Evolutionary conservation across 1,139 yeast species (phyloP).

Genomic region (Pichia sp.): DNA sequence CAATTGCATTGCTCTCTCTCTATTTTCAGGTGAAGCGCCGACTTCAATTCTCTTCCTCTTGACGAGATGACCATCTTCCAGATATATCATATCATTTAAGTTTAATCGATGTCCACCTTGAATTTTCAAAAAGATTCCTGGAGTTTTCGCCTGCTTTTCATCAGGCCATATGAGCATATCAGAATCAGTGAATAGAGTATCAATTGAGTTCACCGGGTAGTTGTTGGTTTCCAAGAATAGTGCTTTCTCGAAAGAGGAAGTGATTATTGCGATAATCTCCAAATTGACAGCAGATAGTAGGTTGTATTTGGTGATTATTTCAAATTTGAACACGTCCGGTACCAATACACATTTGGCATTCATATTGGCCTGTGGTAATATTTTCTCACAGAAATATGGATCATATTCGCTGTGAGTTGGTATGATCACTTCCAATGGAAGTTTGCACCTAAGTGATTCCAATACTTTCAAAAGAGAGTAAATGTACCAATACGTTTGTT

Average conservation of each 20-base stretch:
- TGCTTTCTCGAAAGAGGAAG: conserved; percentile 45
- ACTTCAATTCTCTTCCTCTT: no score
- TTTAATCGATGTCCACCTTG: no score
- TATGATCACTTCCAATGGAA: conserved; percentile 56
- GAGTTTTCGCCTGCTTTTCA: conserved; percentile 55
- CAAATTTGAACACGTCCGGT: conserved; percentile 28
- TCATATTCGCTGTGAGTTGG: conserved; percentile 47
- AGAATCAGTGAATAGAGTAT: conserved; percentile 32
- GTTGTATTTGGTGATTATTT: conserved; percentile 24
- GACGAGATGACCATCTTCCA: no score
- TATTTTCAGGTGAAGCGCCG: no score
- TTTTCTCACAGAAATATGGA: conserved; percentile 39
- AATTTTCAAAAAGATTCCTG: conserved; percentile 49
- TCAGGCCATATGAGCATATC: conserved; percentile 50
- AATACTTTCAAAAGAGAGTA: conserved; percentile 46
- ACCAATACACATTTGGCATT: conserved; percentile 47
- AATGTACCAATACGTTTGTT: conserved; percentile 47
- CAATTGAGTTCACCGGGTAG: conserved; percentile 43
- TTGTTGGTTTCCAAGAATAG: conserved; percentile 47
- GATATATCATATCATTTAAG: no score
- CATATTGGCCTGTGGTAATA: conserved; percentile 34
- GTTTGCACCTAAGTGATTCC: conserved; percentile 43
- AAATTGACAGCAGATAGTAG: conserved; percentile 44
- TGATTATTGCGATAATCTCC: conserved; percentile 45
- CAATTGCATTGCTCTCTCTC: no score